Base-by-base conservation (phyloP, 2,329 filamentous ascomycete species). In the Epichloe uncinata region DNA sequence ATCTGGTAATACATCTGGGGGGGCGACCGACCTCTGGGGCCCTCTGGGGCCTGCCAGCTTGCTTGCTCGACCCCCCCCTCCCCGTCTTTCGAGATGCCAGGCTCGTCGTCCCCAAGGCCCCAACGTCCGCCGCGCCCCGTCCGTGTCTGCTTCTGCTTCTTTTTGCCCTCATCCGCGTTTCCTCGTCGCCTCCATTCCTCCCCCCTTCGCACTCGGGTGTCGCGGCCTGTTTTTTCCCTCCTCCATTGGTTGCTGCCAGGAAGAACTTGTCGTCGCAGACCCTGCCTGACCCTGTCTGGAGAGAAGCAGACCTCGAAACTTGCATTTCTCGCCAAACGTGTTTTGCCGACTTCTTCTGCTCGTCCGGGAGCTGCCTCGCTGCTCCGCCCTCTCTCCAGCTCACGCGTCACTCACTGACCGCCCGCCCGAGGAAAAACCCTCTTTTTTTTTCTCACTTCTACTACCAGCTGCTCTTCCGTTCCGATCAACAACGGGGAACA, bases 51-150 rank as follows among this genome's bases (percentile, higher is more conserved):
- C 43, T 37, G 36, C 43, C 43, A 49, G 37, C n/a, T 47, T 47
- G 16, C 9, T 44, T 20, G 36, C n/a, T 42, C 43, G 34, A n/a
- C n/a, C n/a, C n/a, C 40, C 36, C 34, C 47, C 50, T 40, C 42
- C 50, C 50, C 46, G 42, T 49, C 44, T 43, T 38, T 49, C 38
- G 36, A 49, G 50, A 45, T 45, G 45, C 45, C 46, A 41, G 50
- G 45, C 45, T 42, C 45, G 50, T 42, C 36, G 36, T 30, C 45
- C 34, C 7, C 26, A 3, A 30, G 26, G 26, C 42, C 36, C 40
- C 42, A 45, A 49, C 37, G 48, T 48, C 51, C 51, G 51, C 45
- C 45, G 48, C 45, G 48, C 45, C 48, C 51, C 51, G 51, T 48
- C 51, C 51, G 51, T 52, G 51, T 52, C 51, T 52, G 44, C 43